These are phyloP conservation scores for Arthrobotrys musiformis DNA, from an alignment of 2,329 filamentous ascomycete species.

Conservation along the genomic window DNA sequence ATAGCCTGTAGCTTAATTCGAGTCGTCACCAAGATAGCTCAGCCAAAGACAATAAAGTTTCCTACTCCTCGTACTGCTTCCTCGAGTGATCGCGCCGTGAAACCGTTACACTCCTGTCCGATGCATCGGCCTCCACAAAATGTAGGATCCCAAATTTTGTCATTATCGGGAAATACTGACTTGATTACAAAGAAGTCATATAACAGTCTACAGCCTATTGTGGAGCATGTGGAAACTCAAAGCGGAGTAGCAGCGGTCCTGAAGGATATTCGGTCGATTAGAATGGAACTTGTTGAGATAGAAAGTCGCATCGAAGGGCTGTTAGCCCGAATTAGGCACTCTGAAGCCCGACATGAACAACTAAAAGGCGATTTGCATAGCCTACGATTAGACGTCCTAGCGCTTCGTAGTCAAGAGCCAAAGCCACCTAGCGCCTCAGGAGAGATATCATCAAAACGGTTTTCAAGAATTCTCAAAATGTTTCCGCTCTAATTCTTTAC, in stretches of 20 bases:
- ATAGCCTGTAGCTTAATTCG: too few species aligned
- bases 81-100: too few species aligned
- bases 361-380: not conserved
- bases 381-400: constrained; percentile 13
- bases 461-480: not conserved
- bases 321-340: not conserved
- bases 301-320: not conserved
- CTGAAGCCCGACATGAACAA: not conserved
- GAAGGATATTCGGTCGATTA: not conserved
- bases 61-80: too few species aligned
- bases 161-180: too few species aligned
- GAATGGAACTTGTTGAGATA: not conserved
- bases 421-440: not conserved
- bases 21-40: too few species aligned
- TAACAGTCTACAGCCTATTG: not conserved
- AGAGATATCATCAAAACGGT: not conserved
- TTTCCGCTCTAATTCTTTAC: not conserved
- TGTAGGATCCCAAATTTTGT: too few species aligned
- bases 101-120: too few species aligned
- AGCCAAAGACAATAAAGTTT: too few species aligned
- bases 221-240: not conserved
- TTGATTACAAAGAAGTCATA: not conserved
- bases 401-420: not conserved
- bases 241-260: not conserved
- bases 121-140: too few species aligned